phyloP scores from a whole-genome alignment of 352 stramenopile species.

The Plasmopara viticola region DNA sequence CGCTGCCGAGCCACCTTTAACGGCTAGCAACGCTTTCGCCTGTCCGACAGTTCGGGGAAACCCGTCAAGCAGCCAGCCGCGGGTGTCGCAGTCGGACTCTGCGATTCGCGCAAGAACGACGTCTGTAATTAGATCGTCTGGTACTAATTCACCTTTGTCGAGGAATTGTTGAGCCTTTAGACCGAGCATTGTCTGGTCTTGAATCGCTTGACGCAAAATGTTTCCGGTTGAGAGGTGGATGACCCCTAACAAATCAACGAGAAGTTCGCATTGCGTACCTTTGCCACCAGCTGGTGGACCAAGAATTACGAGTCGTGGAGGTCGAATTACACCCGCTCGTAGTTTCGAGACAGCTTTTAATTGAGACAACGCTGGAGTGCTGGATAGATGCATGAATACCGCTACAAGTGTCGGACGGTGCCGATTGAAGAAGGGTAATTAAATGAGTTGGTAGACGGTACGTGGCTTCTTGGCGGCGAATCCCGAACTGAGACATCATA shows the following conservation, averaged over 20 bases:
- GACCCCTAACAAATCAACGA: constrained; percentile 81
- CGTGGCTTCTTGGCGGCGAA: constrained; percentile 6
- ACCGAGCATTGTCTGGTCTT: constrained; percentile 41
- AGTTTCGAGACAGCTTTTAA: background rate
- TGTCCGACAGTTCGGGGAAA: constrained; percentile 88
- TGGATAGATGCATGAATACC: constrained; percentile 10
- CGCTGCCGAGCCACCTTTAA: constrained; percentile 50
- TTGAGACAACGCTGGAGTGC: background rate
- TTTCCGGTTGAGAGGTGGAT: constrained; percentile 91
- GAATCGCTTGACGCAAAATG: constrained; percentile 87
- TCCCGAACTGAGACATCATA: constrained; percentile 10
- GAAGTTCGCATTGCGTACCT: constrained; percentile 91
- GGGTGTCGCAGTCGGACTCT: constrained; percentile 71
- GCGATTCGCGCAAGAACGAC: constrained; percentile 65
- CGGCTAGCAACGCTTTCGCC: constrained; percentile 66
- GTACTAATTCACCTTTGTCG: constrained; percentile 82
- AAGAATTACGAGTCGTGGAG: constrained; percentile 72
- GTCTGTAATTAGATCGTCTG: constrained; percentile 89
- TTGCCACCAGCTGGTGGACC: constrained; percentile 90
- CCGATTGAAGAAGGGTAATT: constrained; percentile 7
- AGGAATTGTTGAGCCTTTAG: constrained; percentile 87
- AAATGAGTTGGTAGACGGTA: background rate
- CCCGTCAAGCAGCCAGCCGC: constrained; percentile 90
- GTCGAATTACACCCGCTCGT: constrained; percentile 10
- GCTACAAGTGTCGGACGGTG: background rate